These are phyloP conservation scores for Pythium aristosporum DNA, from an alignment of 352 stramenopile species.

Conservation along the genomic window DNA sequence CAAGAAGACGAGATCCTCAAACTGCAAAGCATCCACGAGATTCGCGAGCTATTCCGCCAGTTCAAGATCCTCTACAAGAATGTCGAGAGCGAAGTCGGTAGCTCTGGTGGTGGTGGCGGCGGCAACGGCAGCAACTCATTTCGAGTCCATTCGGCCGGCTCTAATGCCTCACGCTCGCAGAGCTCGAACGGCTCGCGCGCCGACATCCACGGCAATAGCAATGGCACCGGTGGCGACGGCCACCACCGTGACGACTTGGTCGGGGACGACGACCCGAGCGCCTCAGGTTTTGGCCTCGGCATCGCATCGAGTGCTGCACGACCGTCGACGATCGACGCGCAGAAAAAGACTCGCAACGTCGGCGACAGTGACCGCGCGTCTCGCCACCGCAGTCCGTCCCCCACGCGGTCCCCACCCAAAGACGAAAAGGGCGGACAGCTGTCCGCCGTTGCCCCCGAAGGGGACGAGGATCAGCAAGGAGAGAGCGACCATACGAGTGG, in stretches of 20 bases:
- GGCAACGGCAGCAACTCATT: constrained; percentile 20
- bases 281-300: constrained; percentile 58
- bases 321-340: constrained; percentile 64
- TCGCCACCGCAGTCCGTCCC: constrained; percentile 39
- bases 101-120: constrained; percentile 10
- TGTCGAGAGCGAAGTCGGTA: constrained; percentile 34
- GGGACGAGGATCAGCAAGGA: constrained; percentile 15
- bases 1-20: constrained; percentile 73
- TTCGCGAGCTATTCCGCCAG: constrained; percentile 90
- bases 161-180: constrained; percentile 46
- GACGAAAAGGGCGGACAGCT: constrained; percentile 19
- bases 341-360: constrained; percentile 37
- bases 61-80: constrained; percentile 87
- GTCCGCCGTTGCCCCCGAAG: constrained; percentile 28
- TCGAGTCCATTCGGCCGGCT: constrained; percentile 48
- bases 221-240: not conserved
- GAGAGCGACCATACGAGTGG: not conserved
- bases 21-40: constrained; percentile 88
- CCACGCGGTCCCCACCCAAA: constrained; percentile 22
- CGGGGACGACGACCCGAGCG: constrained; percentile 56
- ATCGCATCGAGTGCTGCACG: constrained; percentile 49
- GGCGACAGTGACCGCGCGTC: constrained; percentile 18
- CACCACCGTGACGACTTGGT: constrained; percentile 37
- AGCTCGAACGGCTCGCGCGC: constrained; percentile 47
- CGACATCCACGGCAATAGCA: constrained; percentile 31